Percentiles rank a stretch among this genome's conserved stretches.
phyloP scores from a whole-genome alignment of 257 asterid species.

The Petunia secreta region DNA sequence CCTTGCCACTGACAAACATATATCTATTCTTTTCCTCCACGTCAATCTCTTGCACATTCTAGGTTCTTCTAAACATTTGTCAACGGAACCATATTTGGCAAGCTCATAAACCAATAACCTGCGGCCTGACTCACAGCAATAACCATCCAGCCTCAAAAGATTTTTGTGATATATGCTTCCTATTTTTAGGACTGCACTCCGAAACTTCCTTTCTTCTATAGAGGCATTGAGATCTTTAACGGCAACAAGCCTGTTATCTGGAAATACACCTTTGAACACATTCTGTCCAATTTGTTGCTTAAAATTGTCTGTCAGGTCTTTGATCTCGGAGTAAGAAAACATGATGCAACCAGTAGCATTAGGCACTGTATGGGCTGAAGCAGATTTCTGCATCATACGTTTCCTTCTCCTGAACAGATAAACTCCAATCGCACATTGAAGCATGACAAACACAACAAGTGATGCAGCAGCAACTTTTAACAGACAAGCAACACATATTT shows the following conservation, averaged over 20 bases:
- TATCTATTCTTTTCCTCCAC: constrained; percentile 43
- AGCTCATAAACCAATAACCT: constrained; percentile 47
- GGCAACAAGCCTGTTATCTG: constrained; percentile 36
- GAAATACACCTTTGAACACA: constrained; percentile 41
- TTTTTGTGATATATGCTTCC: constrained; percentile 49
- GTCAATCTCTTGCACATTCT: constrained; percentile 47
- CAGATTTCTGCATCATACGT: constrained; percentile 29
- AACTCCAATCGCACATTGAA: constrained; percentile 41
- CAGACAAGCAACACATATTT: constrained; percentile 41
- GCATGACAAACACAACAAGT: constrained; percentile 28
- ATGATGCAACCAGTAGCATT: constrained; percentile 33
- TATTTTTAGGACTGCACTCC: constrained; percentile 39
- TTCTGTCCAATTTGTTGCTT: constrained; percentile 44
- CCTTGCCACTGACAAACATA: constrained; percentile 45
- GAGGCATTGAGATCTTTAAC: constrained; percentile 34
- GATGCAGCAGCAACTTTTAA: constrained; percentile 36
- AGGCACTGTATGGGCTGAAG: constrained; percentile 29
- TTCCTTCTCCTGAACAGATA: constrained; percentile 33
- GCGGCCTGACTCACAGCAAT: constrained; percentile 36
- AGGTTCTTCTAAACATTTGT: constrained; percentile 42
- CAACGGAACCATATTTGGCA: constrained; percentile 39
- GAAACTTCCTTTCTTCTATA: constrained; percentile 42
- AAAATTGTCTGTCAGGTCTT: constrained; percentile 43
- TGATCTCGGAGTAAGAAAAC: constrained; percentile 43
- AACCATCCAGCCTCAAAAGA: constrained; percentile 45